A percentile compares a stretch with the other conserved stretches of the same genome.
Conservation (phyloP, 2,329 filamentous ascomycete genomes). For the Ilyonectria mors-panacis region DNA sequence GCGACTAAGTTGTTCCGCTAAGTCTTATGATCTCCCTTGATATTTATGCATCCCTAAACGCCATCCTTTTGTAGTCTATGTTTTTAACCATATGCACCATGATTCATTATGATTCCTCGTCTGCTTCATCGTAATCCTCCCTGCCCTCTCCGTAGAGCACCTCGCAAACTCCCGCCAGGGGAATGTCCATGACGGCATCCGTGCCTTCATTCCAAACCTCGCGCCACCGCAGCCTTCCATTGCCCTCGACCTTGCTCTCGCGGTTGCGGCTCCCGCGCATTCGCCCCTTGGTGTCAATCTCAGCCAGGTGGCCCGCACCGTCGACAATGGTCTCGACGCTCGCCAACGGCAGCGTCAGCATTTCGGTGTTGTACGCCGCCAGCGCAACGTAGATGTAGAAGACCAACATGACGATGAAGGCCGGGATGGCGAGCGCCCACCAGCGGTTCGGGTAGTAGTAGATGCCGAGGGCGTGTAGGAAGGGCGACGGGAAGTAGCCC, state of each 20-base stretch:
- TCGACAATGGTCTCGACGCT: slow-evolving; percentile 93
- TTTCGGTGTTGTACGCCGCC: slow-evolving; percentile 90
- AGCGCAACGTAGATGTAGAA: slow-evolving; percentile 96
- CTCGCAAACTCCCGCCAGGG: slow-evolving; percentile 94
- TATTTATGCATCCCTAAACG: background rate
- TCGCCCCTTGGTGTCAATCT: slow-evolving; percentile 80
- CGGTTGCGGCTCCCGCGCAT: slow-evolving; percentile 57
- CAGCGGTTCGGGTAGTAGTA: slow-evolving; percentile 98
- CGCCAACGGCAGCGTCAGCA: slow-evolving; percentile 84
- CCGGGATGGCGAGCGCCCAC: slow-evolving; percentile 95
- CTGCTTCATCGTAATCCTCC: slow-evolving; percentile 46
- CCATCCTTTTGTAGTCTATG: background rate
- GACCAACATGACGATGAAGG: slow-evolving; percentile 89
- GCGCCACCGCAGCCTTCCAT: slow-evolving; percentile 76
- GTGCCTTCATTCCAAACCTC: slow-evolving; percentile 92
- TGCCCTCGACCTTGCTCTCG: slow-evolving; percentile 55
- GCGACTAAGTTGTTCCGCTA: too few relatives aligned
- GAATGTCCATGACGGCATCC: slow-evolving; percentile 97
- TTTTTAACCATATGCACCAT: background rate
- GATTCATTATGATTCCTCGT: slow-evolving; percentile 24
- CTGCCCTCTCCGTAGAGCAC: slow-evolving; percentile 83
- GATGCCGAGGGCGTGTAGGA: slow-evolving; percentile 93
- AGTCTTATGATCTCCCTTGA: background rate
- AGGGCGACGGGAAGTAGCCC: slow-evolving; percentile 92
- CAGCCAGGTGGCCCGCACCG: slow-evolving; percentile 87